A percentile compares a stretch with the other conserved stretches of the same genome.
These are phyloP conservation scores for Ophiobolus disseminans DNA, from an alignment of 2,329 filamentous ascomycete genomes.

Conservation along the genomic window DNA sequence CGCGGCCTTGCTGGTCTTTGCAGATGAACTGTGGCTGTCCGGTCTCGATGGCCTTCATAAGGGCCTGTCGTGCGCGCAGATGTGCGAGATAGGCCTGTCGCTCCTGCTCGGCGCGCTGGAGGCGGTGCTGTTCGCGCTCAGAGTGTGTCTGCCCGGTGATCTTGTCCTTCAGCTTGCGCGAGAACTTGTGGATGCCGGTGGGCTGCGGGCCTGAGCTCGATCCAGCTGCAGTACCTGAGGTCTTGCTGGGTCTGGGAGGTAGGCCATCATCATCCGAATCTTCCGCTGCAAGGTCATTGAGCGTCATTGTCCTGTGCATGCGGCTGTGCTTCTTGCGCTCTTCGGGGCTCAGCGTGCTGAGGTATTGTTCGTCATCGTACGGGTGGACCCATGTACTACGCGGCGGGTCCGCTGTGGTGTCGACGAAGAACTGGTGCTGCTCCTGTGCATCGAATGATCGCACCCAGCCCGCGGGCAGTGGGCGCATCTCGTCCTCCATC, in stretches of 20 bases:
- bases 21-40: conserved; percentile 64
- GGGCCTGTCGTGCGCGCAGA: conserved; percentile 57
- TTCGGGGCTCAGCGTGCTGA: conserved; percentile 55
- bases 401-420: conserved; percentile 62
- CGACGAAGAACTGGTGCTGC: conserved; percentile 69
- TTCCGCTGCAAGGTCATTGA: conserved; percentile 57
- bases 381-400: conserved; percentile 68
- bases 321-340: conserved; percentile 58
- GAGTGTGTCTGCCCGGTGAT: conserved; percentile 64
- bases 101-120: conserved; percentile 59
- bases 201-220: conserved; percentile 25
- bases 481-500: conserved; percentile 67
- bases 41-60: conserved; percentile 60
- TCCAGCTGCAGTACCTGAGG: conserved; percentile 6
- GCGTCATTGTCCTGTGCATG: conserved; percentile 45
- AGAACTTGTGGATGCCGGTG: conserved; percentile 55
- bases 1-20: conserved; percentile 60
- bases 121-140: conserved; percentile 58
- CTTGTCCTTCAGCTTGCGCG: conserved; percentile 66
- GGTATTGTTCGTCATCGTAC: conserved; percentile 64
- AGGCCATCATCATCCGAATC: conserved; percentile 41
- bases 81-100: conserved; percentile 61
- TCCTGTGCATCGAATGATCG: conserved; percentile 62
- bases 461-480: conserved; percentile 64
- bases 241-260: conserved; percentile 17